Base-by-base conservation (phyloP, 2,329 filamentous ascomycete species). In the Samsoniella hepiali region DNA sequence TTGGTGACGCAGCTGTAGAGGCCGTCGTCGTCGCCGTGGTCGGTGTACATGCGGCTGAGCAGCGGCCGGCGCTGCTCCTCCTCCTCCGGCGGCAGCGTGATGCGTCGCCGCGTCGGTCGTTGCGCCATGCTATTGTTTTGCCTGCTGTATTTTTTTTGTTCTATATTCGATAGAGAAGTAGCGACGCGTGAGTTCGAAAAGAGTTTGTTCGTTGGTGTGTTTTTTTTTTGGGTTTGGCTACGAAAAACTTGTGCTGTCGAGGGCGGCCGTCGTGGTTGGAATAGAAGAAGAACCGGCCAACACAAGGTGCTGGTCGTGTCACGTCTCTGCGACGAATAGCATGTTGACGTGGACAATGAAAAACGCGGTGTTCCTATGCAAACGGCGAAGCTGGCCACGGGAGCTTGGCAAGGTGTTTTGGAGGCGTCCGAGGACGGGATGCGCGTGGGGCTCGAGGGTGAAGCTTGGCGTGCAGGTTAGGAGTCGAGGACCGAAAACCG, bases 1-100 rank as follows among this genome's bases (percentile, higher is more conserved):
- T 88, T 85, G 17, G 83, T 73, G 67, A 77, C 75, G 73, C 83
- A 85, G 70, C 82, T 82, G 72, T 80, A 85, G 59, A 84, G 74
- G 56, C 69, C 68, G 54, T 75, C 74, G 31, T 68, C 70, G 60
- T 71, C 71, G 65, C 64, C 65, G 53, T 65, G 64, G 59, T 72
- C 70, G n/a, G 71, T 71, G 64, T 72, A 72, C 64, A 72, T 69
- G 55, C 70, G 68, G 65, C 69, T 70, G 62, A 77, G 70, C 58
- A 78, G 69, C 55, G 76, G 76, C 11, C 70, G 74, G 49, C 72
- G 71, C 58, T 78, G 71, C 44, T 78, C 76, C 44, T 72, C 69
- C 29, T 68, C 66, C 54, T 69, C 67, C 47, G 67, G 66, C 38
- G 72, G 67, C 63, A 76, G 67, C 47, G 67, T 71, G 65, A 76